Evolutionary conservation across 768 basidiomycete species (phyloP), one percentile per base, ranked within the genome.

Genomic region (Tricholoma sp.): DNA sequence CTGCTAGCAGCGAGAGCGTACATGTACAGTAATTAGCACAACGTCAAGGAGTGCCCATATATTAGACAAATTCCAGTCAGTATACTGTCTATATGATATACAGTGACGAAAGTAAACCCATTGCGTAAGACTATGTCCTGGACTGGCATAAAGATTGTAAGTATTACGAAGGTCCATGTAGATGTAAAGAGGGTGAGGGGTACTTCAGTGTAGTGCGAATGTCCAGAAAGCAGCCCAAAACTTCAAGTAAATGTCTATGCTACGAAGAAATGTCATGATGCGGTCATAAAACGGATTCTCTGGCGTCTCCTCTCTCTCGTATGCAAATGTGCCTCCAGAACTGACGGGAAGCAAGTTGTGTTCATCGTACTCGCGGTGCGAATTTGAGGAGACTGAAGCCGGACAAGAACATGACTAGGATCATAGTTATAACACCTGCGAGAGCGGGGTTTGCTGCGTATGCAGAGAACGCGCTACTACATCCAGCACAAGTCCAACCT

Each of bases 381-480:
- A 63, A 61, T 51, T 84, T 75, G 32, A 88, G 68, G 47, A 87
- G 68, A 4, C 80, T 74, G 63, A 81, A 80, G 29, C 87, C 87
- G n/a, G 85, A 86, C 28, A 86, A 70, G 65, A 88, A 74, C 70
- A 86, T 77, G 65, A 89, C 74, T 60, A 87, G 69, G 53, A 88
- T 68, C 2, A 83, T 81, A 45, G 81, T 76, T 12, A 81, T 37
- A 50, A 87, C 59, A 54, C 80, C 80, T 56, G 81, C 70, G 63
- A 83, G 76, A 0, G 80, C 82, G 0, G 85, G 85, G 54, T 85
- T 81, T 4, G 81, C 57, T 13, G 67, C 63, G 41, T 68, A 66
- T 13, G 61, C 37, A 9, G 73, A 65, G 59, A 71, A 65, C 4
- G 75, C 76, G 37, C 76, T 72, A 31, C 64, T 76, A 64, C 83